A percentile compares a stretch with the other conserved stretches of the same genome.
These are phyloP conservation scores for Solanum sitiens DNA, from an alignment of 257 asterid genomes.

Conservation along the genomic window DNA sequence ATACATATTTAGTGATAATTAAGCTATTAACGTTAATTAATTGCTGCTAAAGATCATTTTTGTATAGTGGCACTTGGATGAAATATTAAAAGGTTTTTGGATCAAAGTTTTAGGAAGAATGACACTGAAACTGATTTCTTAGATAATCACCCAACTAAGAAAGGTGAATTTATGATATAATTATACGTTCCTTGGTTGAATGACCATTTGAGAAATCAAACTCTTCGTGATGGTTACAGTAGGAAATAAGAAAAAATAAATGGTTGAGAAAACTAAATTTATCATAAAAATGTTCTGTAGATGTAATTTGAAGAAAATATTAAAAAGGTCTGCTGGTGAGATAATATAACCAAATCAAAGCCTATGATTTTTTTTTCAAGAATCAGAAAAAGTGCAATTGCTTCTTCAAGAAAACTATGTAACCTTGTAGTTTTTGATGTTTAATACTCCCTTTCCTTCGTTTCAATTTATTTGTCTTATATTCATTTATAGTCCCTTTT, in stretches of 20 bases:
- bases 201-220: background rate
- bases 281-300: background rate
- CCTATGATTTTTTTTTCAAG: background rate
- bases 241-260: background rate
- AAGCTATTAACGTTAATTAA: too few relatives aligned
- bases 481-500: background rate
- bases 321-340: background rate
- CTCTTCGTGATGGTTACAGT: too few relatives aligned
- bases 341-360: background rate
- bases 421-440: background rate
- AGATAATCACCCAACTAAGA: background rate
- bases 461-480: background rate
- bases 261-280: background rate
- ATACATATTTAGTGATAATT: too few relatives aligned
- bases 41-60: background rate
- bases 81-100: background rate
- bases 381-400: background rate
- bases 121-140: background rate
- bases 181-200: background rate
- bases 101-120: background rate
- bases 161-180: background rate
- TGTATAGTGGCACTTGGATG: background rate
- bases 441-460: background rate
- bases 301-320: background rate
- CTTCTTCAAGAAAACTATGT: background rate